phyloP scores from a whole-genome alignment of 2,329 filamentous ascomycete species.

The Penicillium verrucosum region DNA sequence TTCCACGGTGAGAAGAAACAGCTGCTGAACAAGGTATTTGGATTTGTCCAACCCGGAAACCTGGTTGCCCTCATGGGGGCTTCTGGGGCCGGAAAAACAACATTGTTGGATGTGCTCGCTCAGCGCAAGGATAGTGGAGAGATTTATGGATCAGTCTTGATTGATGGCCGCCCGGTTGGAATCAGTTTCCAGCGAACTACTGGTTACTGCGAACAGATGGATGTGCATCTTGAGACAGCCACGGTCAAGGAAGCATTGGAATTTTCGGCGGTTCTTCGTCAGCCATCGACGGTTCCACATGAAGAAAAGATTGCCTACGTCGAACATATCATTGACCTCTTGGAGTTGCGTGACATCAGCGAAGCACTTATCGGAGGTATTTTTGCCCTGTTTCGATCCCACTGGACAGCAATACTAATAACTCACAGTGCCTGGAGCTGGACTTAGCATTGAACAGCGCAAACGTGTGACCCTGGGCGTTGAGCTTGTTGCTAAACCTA shows the following conservation, averaged over 20 bases:
- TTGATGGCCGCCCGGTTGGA: constrained; percentile 42
- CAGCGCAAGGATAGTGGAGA: constrained; percentile 45
- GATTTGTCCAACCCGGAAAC: constrained; percentile 70
- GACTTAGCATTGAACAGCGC: constrained; percentile 62
- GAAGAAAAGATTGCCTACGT: constrained; percentile 63
- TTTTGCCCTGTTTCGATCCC: neutral
- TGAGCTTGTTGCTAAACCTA: constrained; percentile 58
- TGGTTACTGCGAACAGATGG: constrained; percentile 59
- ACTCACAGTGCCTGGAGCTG: constrained; percentile 48
- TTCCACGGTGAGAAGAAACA: constrained; percentile 45
- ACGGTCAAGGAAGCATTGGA: constrained; percentile 63
- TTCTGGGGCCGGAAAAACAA: constrained; percentile 64
- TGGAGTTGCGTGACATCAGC: constrained; percentile 63
- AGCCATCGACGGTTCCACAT: constrained; percentile 51
- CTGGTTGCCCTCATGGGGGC: constrained; percentile 79
- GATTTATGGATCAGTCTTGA: constrained; percentile 42
- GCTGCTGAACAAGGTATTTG: constrained; percentile 60
- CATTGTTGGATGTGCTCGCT: constrained; percentile 46
- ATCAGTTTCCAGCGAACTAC: constrained; percentile 50
- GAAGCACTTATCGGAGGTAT: constrained; percentile 59
- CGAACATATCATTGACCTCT: constrained; percentile 61
- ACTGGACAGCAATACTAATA: constrained; percentile 7
- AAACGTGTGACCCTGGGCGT: constrained; percentile 62
- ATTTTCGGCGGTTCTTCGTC: constrained; percentile 62
- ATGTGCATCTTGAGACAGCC: constrained; percentile 61